phyloP scores from a whole-genome alignment of 2,329 filamentous ascomycete species.

The Colletotrichum noveboracense region DNA sequence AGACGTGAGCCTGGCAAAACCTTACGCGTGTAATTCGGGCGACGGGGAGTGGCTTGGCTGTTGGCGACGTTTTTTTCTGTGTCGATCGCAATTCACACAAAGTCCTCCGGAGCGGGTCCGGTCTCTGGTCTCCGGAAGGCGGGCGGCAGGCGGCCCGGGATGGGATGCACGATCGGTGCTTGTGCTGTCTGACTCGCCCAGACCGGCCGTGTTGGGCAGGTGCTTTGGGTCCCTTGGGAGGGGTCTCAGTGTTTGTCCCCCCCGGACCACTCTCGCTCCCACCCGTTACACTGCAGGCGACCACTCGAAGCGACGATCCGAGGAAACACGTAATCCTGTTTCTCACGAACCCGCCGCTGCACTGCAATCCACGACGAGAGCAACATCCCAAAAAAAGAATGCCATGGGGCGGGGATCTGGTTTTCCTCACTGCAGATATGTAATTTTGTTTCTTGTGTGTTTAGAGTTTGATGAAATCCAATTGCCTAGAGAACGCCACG shows the following conservation, averaged over 20 bases:
- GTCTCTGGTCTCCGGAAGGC: background rate
- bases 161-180: background rate
- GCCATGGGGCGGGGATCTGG: background rate
- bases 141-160: background rate
- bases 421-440: background rate
- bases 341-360: background rate
- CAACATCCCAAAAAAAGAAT: background rate
- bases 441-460: background rate
- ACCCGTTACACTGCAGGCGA: background rate
- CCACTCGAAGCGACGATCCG: background rate
- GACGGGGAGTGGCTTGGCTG: background rate
- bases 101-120: background rate
- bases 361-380: background rate
- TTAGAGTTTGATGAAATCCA: constrained; percentile 4
- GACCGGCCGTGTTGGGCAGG: background rate
- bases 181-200: background rate
- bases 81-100: background rate
- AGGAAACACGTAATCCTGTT: background rate
- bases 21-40: background rate
- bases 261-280: background rate
- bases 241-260: background rate
- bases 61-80: background rate
- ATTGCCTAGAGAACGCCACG: constrained; percentile 20
- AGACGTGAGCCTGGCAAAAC: background rate
- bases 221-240: background rate